A percentile compares a stretch with the other conserved stretches of the same genome.
phyloP scores from a whole-genome alignment of 768 basidiomycete genomes.

The Serendipita vermifera region DNA sequence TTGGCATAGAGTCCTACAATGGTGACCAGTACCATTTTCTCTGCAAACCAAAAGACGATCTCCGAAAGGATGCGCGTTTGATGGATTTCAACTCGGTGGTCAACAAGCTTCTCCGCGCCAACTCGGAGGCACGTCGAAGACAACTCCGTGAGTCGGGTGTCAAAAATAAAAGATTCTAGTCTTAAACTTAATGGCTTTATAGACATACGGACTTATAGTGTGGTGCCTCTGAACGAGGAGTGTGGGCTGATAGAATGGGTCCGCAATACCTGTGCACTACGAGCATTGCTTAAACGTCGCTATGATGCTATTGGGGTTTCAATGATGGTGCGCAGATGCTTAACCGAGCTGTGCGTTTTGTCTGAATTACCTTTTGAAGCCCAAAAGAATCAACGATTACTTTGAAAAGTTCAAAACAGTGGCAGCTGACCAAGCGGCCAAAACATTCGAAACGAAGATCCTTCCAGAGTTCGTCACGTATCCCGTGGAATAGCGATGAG shows the following conservation, averaged over 20 bases:
- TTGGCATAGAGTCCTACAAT: constrained; percentile 71
- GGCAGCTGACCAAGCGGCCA: constrained; percentile 37
- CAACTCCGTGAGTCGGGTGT: constrained; percentile 63
- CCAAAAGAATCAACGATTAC: constrained; percentile 31
- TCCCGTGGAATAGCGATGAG: not conserved
- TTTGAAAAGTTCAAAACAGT: constrained; percentile 41
- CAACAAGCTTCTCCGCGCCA: constrained; percentile 87
- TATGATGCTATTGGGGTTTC: constrained; percentile 45
- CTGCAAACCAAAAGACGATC: constrained; percentile 93
- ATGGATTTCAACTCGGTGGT: constrained; percentile 99
- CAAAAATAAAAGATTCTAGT: too few relatives aligned
- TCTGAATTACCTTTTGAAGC: constrained; percentile 23
- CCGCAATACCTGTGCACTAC: constrained; percentile 74
- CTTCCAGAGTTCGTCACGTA: constrained; percentile 37
- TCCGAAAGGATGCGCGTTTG: constrained; percentile 89
- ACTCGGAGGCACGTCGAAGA: constrained; percentile 81
- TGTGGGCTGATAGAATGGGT: constrained; percentile 99
- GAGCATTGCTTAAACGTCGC: constrained; percentile 52
- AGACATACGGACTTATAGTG: constrained; percentile 97
- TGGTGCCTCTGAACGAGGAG: constrained; percentile 94
- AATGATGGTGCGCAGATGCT: constrained; percentile 33
- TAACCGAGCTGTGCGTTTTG: not conserved
- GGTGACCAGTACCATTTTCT: constrained; percentile 82
- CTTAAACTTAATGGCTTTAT: constrained; percentile 10
- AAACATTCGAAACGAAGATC: constrained; percentile 41